A percentile compares a stretch with the other conserved stretches of the same genome.
Conservation (phyloP, 129 eudicot species). For the Tagetes erecta region DNA sequence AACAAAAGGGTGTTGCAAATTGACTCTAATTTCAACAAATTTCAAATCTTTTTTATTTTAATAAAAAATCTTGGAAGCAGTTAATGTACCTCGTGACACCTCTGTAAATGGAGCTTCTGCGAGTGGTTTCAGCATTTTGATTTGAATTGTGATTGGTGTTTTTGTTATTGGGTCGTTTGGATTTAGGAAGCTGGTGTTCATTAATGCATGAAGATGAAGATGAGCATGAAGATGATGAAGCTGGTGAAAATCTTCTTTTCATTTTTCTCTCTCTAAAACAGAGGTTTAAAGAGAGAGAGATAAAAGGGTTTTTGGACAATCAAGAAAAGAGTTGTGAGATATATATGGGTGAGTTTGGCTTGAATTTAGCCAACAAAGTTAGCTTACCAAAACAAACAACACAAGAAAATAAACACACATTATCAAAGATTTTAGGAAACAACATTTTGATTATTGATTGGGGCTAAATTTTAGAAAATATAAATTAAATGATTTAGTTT, state of each 20-base stretch:
- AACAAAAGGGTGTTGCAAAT: not conserved
- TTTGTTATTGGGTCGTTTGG: constrained; percentile 40
- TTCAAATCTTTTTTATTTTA: not conserved
- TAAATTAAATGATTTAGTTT: no score
- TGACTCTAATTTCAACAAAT: not conserved
- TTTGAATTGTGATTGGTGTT: constrained; percentile 24
- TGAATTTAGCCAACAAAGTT: constrained; percentile 47
- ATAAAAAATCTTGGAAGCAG: not conserved
- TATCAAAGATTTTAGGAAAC: constrained; percentile 25
- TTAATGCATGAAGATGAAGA: constrained; percentile 74
- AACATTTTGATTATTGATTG: constrained; percentile 10
- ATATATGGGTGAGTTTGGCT: constrained; percentile 53
- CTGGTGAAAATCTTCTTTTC: constrained; percentile 50
- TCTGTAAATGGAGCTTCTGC: constrained; percentile 86
- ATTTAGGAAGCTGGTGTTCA: constrained; percentile 29
- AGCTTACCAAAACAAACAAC: constrained; percentile 50
- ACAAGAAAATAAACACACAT: constrained; percentile 27
- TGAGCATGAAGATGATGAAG: constrained; percentile 45
- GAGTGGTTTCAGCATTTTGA: constrained; percentile 42
- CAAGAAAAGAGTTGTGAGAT: constrained; percentile 27
- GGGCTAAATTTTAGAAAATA: constrained; percentile 30
- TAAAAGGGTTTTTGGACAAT: not conserved
- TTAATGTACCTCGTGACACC: constrained; percentile 79
- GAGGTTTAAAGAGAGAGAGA: not conserved
- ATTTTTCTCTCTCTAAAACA: constrained; percentile 21